These are phyloP conservation scores for Neofusicoccum parvum DNA, from an alignment of 2,329 filamentous ascomycete genomes.

Conservation along the genomic window DNA sequence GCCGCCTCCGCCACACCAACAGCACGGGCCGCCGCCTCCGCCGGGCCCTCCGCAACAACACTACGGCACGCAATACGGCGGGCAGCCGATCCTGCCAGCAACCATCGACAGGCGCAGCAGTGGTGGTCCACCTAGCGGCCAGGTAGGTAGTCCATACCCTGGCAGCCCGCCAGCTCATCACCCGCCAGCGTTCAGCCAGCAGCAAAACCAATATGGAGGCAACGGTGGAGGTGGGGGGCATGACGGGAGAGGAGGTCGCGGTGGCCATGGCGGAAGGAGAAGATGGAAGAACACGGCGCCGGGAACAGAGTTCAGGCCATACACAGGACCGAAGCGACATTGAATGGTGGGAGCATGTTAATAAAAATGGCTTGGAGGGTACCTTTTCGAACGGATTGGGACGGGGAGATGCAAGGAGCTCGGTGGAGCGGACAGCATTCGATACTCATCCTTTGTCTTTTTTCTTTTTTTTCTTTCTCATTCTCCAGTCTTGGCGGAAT, in stretches of 20 bases:
- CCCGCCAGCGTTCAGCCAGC: slow-evolving; percentile 21
- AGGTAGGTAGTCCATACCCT: slow-evolving; percentile 1
- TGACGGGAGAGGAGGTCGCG: neutral
- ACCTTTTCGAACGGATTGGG: neutral
- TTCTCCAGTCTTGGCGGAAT: neutral
- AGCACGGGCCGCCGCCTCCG: slow-evolving; percentile 12
- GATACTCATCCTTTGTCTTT: neutral
- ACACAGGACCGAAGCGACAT: slow-evolving; percentile 15
- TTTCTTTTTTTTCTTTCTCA: neutral
- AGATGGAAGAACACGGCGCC: slow-evolving; percentile 7
- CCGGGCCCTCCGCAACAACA: slow-evolving; percentile 4
- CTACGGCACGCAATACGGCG: slow-evolving; percentile 37
- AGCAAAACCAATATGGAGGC: slow-evolving; percentile 11
- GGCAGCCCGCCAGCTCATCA: slow-evolving; percentile 5
- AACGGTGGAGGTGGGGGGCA: neutral
- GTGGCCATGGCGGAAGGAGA: slow-evolving; percentile 11
- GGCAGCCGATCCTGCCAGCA: slow-evolving; percentile 43
- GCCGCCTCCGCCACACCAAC: neutral
- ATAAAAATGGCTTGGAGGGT: neutral
- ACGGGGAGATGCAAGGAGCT: neutral
- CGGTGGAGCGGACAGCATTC: neutral
- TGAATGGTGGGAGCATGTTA: neutral
- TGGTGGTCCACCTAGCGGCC: neutral
- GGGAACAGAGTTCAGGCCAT: slow-evolving; percentile 19
- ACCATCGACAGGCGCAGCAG: slow-evolving; percentile 32